Base-by-base conservation (phyloP, 371 early-diverging fungal genomes). In the Lichtheimia ornata region DNA sequence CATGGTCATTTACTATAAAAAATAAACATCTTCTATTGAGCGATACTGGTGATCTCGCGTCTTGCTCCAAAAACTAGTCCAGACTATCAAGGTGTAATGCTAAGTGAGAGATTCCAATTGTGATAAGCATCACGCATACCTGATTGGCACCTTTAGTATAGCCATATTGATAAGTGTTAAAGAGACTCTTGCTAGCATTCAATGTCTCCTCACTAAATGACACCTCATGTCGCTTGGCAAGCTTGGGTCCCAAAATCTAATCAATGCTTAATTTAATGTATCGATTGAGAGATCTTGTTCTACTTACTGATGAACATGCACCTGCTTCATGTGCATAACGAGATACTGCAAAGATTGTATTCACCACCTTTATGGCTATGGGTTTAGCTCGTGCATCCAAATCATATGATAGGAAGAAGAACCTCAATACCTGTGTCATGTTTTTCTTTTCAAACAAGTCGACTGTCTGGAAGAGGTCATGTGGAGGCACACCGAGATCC, bases 381-480 rank as follows among this genome's bases (percentile, higher is more conserved):
- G 5, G 11, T 47, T 47, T 17, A 18, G n/a, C 12, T 17, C 17
- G 53, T 25, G 40, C 18, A 49, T 40, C 13, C 7, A 45, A 18
- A 0, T 5, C 17, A 15, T 59, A 44, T 47, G 58, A 27, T 25
- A 22, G 1, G 22, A 12, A 14, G 7, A 22, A 35, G 14, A 15
- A 3, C 0, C 2, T 6, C 41, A 4, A 18, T 28, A 90, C 90
- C 70, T 92, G 93, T n/a, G 79, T 82, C 63, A 86, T 81, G 74
- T 95, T 93, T 73, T 94, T 95, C 68, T 83, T 83, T 64, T 97
- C 95, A 67, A 84, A 94, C 51, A 97, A 76, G 69, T 97, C 97
- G 28, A 94, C 83, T 5, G 97, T 95, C 76, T 93, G 92, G 72
- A 97, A 97, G 11, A 89, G 80, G 56, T 97, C 95, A 61, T 82